Evolutionary conservation across 345 rosid genomes (phyloP).

Genomic region (Viola odorata): DNA sequence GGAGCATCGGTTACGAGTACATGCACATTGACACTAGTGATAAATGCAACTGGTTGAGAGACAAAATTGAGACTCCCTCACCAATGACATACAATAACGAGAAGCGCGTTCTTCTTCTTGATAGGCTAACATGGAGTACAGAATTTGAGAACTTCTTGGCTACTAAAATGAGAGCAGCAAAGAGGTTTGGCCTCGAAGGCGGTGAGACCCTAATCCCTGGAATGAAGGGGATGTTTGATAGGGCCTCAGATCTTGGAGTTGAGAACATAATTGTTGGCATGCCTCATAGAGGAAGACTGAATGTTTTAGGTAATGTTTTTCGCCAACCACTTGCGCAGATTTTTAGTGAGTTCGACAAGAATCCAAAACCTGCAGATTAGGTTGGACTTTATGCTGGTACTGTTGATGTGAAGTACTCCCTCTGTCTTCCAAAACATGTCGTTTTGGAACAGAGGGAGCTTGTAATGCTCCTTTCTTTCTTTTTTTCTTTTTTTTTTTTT

Average conservation of each 20-base stretch:
- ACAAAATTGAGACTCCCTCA: constrained; percentile 77
- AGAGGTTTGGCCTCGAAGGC: constrained; percentile 89
- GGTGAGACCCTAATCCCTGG: constrained; percentile 85
- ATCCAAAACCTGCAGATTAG: constrained; percentile 74
- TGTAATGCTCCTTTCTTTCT: no score
- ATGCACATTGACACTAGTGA: constrained; percentile 84
- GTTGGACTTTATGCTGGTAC: constrained; percentile 77
- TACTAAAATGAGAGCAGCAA: constrained; percentile 76
- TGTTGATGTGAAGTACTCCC: constrained; percentile 78
- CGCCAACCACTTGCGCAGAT: constrained; percentile 73
- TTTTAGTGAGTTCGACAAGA: constrained; percentile 75
- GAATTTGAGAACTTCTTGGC: constrained; percentile 88
- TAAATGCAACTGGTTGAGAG: constrained; percentile 80
- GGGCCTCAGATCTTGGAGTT: constrained; percentile 72
- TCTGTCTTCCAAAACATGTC: no score
- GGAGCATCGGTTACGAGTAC: constrained; percentile 71
- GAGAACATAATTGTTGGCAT: constrained; percentile 75
- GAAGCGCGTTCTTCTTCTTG: constrained; percentile 64
- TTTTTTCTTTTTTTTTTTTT: no score
- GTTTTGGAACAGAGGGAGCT: no score
- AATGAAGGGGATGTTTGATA: constrained; percentile 85
- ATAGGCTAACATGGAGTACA: constrained; percentile 78
- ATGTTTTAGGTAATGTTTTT: constrained; percentile 75
- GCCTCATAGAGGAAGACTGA: constrained; percentile 78
- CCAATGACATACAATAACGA: constrained; percentile 55